Base-by-base conservation (phyloP, 345 rosid genomes). In the Citrus cavaleriei region DNA sequence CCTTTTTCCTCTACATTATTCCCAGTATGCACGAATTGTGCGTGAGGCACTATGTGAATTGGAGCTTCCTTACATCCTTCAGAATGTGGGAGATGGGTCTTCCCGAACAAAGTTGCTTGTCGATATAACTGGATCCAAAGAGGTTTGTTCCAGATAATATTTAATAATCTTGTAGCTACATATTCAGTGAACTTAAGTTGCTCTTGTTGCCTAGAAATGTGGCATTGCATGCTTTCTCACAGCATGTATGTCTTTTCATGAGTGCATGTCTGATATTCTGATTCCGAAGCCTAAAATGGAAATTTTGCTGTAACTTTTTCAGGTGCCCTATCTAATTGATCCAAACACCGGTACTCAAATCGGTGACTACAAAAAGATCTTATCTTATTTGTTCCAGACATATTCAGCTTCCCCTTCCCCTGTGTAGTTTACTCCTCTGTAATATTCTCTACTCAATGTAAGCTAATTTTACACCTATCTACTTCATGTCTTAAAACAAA, bases 31-130 rank as follows among this genome's bases (percentile, higher is more conserved):
- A 22, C 87, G 98, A 80, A 85, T 93, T 80, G 95, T 92, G 75
- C 95, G 96, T 10, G 96, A 90, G 82, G 98, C 96, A 69, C 86
- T 93, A 18, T 93, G 96, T 58, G 98, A 93, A 76, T 82, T 93
- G 79, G 98, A 93, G 85, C 90, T 93, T 30, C 97, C 97, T 38
- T 92, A 91, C 77, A 81, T 92, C 74, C 90, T 93, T 85, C 91
- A 87, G 65, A 93, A 90, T 70, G 92, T 86, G 51, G 98, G 95
- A 82, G 83, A 86, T 75, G 97, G 95, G 10, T 92, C 97, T 46
- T 22, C 28, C 35, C 70, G 86, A 18, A 83, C 70, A 64, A 88
- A 81, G 81, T 81, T 85, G 77, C 95, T 93, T 46, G 63, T 80
- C 32, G 86, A 90, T 77, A 68, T 76, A 77, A 88, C 92, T 55